phyloP scores from a whole-genome alignment of 176 grass and related monocot species.

The Oryza officinalis region DNA sequence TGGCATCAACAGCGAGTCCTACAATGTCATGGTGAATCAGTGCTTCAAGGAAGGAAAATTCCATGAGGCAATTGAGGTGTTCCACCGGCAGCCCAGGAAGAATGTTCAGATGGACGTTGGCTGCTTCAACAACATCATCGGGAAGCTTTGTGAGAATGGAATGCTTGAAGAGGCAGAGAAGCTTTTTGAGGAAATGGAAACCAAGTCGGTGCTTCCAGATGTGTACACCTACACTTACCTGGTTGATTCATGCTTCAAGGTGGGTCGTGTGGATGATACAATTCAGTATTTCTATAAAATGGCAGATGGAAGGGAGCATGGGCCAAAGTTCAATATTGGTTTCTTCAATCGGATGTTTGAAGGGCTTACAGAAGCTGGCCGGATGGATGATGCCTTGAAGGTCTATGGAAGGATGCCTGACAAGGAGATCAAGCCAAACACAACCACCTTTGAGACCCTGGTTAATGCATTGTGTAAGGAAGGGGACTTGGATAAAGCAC shows the following conservation, averaged over 20 bases:
- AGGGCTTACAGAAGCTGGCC: constrained; percentile 52
- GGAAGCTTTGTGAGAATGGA: constrained; percentile 49
- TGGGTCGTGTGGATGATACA: constrained; percentile 40
- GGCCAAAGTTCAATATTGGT: constrained; percentile 52
- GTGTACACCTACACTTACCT: constrained; percentile 50
- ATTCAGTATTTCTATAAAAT: constrained; percentile 41
- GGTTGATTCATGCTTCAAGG: constrained; percentile 52
- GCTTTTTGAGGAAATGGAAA: constrained; percentile 57
- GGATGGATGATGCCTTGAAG: constrained; percentile 54
- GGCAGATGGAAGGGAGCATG: constrained; percentile 40
- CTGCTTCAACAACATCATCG: constrained; percentile 66
- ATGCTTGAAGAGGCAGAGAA: constrained; percentile 55
- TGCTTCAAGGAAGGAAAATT: constrained; percentile 57
- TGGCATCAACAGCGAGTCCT: constrained; percentile 54
- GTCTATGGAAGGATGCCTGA: constrained; percentile 60
- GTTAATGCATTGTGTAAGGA: constrained; percentile 51
- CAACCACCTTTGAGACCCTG: constrained; percentile 51
- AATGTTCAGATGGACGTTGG: constrained; percentile 50
- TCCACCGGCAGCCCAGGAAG: constrained; percentile 46
- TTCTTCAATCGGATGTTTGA: constrained; percentile 66
- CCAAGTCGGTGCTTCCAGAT: constrained; percentile 51
- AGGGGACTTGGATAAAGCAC: constrained; percentile 40
- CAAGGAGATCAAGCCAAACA: constrained; percentile 51
- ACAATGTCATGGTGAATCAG: constrained; percentile 61
- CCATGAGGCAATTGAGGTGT: constrained; percentile 43